Conservation (phyloP, 805 yeast genomes). For the Ogataea trehaloabstinens region DNA sequence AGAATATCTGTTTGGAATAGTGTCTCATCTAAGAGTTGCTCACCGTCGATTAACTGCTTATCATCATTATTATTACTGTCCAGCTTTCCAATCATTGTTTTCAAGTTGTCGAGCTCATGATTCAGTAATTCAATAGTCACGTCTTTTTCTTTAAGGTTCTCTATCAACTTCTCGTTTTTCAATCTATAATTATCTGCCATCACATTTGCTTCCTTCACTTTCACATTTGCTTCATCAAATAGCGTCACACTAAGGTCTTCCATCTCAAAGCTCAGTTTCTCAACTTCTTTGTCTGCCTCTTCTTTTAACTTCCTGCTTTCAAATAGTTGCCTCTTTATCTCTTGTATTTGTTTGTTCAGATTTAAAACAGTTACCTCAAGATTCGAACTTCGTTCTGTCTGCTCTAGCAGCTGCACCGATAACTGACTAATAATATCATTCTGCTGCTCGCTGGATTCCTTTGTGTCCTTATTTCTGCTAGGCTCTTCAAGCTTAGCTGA, state of each 20-base stretch:
- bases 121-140: conserved; percentile 60
- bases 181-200: conserved; percentile 59
- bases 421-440: conserved; percentile 21
- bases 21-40: conserved; percentile 12
- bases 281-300: conserved; percentile 57
- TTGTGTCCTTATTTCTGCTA: not conserved
- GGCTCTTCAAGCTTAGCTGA: not conserved
- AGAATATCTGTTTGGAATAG: conserved; percentile 17
- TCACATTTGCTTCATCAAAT: conserved; percentile 79
- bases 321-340: conserved; percentile 32
- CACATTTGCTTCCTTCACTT: conserved; percentile 77
- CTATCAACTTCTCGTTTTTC: conserved; percentile 53
- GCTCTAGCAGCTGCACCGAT: conserved; percentile 26
- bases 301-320: conserved; percentile 36
- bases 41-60: not conserved
- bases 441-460: no score
- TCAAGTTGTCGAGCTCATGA: conserved; percentile 66
- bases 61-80: conserved; percentile 35
- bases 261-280: conserved; percentile 65
- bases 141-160: conserved; percentile 67
- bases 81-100: conserved; percentile 53
- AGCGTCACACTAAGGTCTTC: conserved; percentile 76
- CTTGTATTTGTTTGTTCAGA: conserved; percentile 26
- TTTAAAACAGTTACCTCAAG: conserved; percentile 31
- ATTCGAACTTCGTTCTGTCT: conserved; percentile 21